Conservation (phyloP, 2,329 filamentous ascomycete genomes). For the Lasiodiplodia sp. region DNA sequence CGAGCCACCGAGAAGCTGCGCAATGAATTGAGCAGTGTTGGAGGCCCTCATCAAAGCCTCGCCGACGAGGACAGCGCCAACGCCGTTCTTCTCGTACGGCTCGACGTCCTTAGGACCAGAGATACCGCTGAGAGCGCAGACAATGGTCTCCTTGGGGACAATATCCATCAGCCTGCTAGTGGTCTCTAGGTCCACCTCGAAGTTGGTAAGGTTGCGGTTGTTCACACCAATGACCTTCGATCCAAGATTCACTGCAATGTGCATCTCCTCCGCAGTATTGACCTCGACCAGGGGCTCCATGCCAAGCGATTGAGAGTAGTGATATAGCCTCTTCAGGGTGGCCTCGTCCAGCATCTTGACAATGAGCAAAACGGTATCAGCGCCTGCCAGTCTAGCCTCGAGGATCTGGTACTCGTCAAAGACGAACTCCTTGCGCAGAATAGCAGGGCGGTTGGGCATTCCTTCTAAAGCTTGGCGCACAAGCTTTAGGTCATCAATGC, state of each 20-base stretch:
- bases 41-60: slow-evolving; percentile 94
- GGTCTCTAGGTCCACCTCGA: slow-evolving; percentile 94
- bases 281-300: slow-evolving; percentile 99
- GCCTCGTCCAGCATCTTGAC: slow-evolving; percentile 93
- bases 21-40: slow-evolving; percentile 83
- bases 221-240: slow-evolving; percentile 95
- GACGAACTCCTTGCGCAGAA: slow-evolving; percentile 94
- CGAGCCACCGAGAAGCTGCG: slow-evolving; percentile 74
- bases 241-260: slow-evolving; percentile 82
- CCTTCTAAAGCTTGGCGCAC: slow-evolving; percentile 88
- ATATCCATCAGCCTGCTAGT: slow-evolving; percentile 87
- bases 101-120: slow-evolving; percentile 86
- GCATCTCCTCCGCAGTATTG: slow-evolving; percentile 93
- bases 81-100: slow-evolving; percentile 85
- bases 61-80: slow-evolving; percentile 91
- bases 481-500: slow-evolving; percentile 87
- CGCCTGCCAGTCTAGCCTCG: slow-evolving; percentile 89
- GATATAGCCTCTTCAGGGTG: slow-evolving; percentile 78
- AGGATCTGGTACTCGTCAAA: slow-evolving; percentile 99
- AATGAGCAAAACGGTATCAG: slow-evolving; percentile 92
- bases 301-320: slow-evolving; percentile 85
- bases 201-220: slow-evolving; percentile 94
- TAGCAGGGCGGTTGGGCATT: slow-evolving; percentile 89
- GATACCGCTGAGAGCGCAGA: slow-evolving; percentile 95
- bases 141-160: slow-evolving; percentile 83